phyloP scores from a whole-genome alignment of 2,329 filamentous ascomycete species.

The Ceratocystis alfenasii region DNA sequence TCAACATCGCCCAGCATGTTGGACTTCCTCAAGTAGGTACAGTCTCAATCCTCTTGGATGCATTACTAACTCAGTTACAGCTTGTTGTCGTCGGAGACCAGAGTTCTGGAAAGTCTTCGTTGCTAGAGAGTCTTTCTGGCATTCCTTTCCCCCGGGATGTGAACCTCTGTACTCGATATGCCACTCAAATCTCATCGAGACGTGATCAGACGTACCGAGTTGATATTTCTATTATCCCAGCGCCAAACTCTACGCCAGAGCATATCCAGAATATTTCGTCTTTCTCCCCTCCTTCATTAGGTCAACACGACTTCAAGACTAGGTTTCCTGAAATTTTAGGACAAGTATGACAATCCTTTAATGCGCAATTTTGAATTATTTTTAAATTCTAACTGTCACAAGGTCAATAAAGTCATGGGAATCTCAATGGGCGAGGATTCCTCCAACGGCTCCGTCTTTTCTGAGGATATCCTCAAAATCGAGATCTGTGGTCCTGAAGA shows the following conservation, averaged over 20 bases:
- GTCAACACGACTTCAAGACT: conserved; percentile 26
- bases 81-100: conserved; percentile 26
- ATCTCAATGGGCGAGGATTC: conserved; percentile 23
- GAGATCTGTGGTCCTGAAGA: conserved; percentile 24
- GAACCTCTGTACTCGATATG: conserved; percentile 25
- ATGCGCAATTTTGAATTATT: conserved; percentile 9
- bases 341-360: conserved; percentile 1
- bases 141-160: conserved; percentile 25
- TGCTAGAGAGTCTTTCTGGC: conserved; percentile 25
- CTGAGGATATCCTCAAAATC: conserved; percentile 25
- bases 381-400: not conserved
- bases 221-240: conserved; percentile 34
- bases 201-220: conserved; percentile 26
- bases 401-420: conserved; percentile 15
- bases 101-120: conserved; percentile 26
- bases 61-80: conserved; percentile 17
- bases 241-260: conserved; percentile 22
- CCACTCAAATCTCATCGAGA: conserved; percentile 25
- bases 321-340: conserved; percentile 32
- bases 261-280: conserved; percentile 15
- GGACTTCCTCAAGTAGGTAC: conserved; percentile 43
- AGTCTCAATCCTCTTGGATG: too few relatives aligned
- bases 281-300: not conserved
- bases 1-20: conserved; percentile 31
- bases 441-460: conserved; percentile 23